Evolutionary conservation across 2,329 filamentous ascomycete species (phyloP).

Genomic region (Westerdykella ornata): DNA sequence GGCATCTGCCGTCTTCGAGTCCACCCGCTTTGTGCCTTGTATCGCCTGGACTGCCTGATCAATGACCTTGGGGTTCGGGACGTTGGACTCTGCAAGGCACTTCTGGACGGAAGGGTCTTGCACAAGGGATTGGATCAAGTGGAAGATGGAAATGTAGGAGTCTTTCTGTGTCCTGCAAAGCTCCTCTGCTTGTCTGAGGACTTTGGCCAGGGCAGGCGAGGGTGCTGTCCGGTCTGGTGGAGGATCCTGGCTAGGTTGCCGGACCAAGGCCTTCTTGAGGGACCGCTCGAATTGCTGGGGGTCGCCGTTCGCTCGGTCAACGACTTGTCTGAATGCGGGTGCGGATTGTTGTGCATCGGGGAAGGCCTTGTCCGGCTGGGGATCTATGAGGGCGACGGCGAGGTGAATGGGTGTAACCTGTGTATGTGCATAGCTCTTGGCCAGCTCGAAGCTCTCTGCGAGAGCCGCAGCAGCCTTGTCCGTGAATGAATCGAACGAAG

Average conservation of each 20-base stretch:
- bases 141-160: conserved; percentile 87
- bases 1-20: conserved; percentile 90
- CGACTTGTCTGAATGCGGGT: conserved; percentile 89
- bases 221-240: conserved; percentile 83
- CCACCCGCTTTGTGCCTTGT: conserved; percentile 84
- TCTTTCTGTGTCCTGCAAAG: conserved; percentile 97
- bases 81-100: conserved; percentile 75
- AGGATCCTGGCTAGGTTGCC: conserved; percentile 88
- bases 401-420: conserved; percentile 88
- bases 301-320: conserved; percentile 91
- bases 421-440: conserved; percentile 83
- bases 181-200: conserved; percentile 78
- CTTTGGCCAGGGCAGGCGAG: conserved; percentile 71
- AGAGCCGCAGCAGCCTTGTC: conserved; percentile 87
- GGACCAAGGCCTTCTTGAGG: conserved; percentile 85
- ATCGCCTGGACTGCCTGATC: conserved; percentile 88
- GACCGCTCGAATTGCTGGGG: conserved; percentile 79
- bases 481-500: conserved; percentile 81
- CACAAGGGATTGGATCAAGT: conserved; percentile 77
- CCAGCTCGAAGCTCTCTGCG: conserved; percentile 78
- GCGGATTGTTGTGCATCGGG: conserved; percentile 51
- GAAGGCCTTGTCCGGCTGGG: conserved; percentile 67
- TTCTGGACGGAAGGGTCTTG: conserved; percentile 71
- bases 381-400: conserved; percentile 72
- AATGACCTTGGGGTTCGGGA: conserved; percentile 84